Base-by-base conservation (phyloP, 345 rosid species). In the Cardamine chenopodiifolia region DNA sequence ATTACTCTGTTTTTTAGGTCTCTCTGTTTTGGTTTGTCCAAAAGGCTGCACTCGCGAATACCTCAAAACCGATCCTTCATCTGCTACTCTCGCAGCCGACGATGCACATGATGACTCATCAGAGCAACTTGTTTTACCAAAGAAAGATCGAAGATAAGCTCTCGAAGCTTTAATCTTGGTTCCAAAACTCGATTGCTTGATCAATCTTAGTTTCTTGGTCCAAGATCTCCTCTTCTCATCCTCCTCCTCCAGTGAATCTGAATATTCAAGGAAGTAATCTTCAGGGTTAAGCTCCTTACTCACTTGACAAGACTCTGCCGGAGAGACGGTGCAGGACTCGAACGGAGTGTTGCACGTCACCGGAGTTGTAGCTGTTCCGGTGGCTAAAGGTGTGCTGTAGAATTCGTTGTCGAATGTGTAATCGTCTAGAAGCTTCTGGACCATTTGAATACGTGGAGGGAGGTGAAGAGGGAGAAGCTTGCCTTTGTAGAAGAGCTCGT, bases 401-500 rank as follows among this genome's bases (percentile, higher is more conserved):
- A 80, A 77, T 35, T 90, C 98, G 12, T 90, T 93, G 44, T 85
- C 85, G 22, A 78, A 74, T 3, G 78, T 28, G 74, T 75, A 78
- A 11, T 77, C 83, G 52, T 84, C 84, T 52, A 94, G 86, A 80
- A 90, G 85, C 19, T 81, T 88, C 53, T 86, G 82, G 15, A 90
- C 89, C 92, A 87, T 89, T 72, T 88, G 88, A 9, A 85, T 78
- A 39, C 96, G 86, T 2, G 89, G 90, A 59, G 90, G 93, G 26
- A 88, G 85, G 72, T 85, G 96, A 50, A 95, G 96, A 62, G 99
- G 99, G 34, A 92, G 98, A 34, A 95, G 94, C 73, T 89, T 90
- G 35, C 99, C 99, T 57, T 85, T 92, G 94, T 86, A 92, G 83
- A 95, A 95, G 49, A 95, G 98, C 60, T 92, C 94, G 53, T 95